Conservation (phyloP, 805 yeast genomes). For the Ogataea haglerorum region DNA sequence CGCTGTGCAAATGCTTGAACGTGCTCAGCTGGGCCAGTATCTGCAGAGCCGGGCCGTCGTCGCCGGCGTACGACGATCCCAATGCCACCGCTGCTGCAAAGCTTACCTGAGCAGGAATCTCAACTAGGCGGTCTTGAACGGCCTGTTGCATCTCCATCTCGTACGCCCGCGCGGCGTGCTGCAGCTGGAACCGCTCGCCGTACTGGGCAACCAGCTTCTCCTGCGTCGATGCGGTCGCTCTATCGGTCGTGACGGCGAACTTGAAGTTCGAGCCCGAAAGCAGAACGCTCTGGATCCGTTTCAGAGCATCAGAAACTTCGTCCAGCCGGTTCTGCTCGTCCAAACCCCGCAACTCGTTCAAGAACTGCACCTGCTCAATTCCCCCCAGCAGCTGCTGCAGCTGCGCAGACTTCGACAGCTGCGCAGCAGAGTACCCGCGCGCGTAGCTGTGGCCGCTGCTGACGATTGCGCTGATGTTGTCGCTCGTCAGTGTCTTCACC, state of each 20-base stretch:
- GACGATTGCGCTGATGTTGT: constrained; percentile 74
- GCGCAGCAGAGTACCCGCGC: constrained; percentile 59
- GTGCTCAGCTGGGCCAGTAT: constrained; percentile 77
- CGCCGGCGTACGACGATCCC: constrained; percentile 64
- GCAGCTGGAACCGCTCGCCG: constrained; percentile 12
- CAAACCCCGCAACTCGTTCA: constrained; percentile 54
- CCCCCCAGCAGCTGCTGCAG: constrained; percentile 68
- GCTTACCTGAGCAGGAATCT: constrained; percentile 85
- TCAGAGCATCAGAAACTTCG: constrained; percentile 64
- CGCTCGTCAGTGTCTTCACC: constrained; percentile 70
- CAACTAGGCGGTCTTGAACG: constrained; percentile 44
- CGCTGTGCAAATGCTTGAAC: constrained; percentile 80
- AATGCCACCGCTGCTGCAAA: constrained; percentile 66
- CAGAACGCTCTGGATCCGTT: constrained; percentile 45
- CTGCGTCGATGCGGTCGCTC: constrained; percentile 35
- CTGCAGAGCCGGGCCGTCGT: constrained; percentile 84
- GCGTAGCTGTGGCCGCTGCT: constrained; percentile 89
- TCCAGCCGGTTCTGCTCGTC: constrained; percentile 48
- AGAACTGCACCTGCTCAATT: constrained; percentile 69
- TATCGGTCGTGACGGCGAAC: constrained; percentile 58
- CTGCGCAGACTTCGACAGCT: constrained; percentile 55
- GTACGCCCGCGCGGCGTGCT: constrained; percentile 12
- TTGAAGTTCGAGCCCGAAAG: constrained; percentile 42
- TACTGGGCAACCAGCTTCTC: constrained; percentile 38
- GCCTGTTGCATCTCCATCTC: constrained; percentile 1